Percentiles rank a stretch among this genome's conserved stretches.
Evolutionary conservation across 2,329 filamentous ascomycete species (phyloP).

Genomic region (Canariomyces notabilis): DNA sequence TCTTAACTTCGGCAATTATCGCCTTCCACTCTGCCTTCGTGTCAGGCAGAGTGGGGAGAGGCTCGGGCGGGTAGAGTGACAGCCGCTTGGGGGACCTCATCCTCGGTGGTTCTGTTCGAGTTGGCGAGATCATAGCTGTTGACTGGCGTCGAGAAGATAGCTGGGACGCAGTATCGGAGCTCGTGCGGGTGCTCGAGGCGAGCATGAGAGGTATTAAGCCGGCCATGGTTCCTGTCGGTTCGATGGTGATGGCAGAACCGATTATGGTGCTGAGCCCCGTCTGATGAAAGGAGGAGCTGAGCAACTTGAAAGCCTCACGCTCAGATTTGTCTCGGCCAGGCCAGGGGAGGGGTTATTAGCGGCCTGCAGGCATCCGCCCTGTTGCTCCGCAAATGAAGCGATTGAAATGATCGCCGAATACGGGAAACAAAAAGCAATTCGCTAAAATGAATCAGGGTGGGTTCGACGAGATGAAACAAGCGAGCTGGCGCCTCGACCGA

Average conservation of each 20-base stretch:
- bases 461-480: conserved; percentile 17
- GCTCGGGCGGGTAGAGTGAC: conserved; percentile 21
- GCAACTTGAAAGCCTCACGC: not conserved
- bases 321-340: conserved; percentile 7
- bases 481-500: conserved; percentile 6
- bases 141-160: conserved; percentile 8
- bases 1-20: conserved; percentile 49
- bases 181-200: conserved; percentile 21
- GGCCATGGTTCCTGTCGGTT: conserved; percentile 20
- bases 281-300: conserved; percentile 4
- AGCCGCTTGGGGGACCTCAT: conserved; percentile 23
- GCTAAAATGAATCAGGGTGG: conserved; percentile 16
- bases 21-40: conserved; percentile 48
- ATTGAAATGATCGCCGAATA: conserved; percentile 13
- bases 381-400: conserved; percentile 18
- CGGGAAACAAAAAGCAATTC: conserved; percentile 16
- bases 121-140: conserved; percentile 12
- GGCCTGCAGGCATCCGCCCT: conserved; percentile 17
- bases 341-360: not conserved
- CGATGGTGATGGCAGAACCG: conserved; percentile 4
- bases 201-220: conserved; percentile 29
- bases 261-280: not conserved
- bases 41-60: conserved; percentile 33
- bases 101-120: conserved; percentile 9
- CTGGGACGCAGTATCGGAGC: conserved; percentile 13